Evolutionary conservation across 2,329 filamentous ascomycete genomes (phyloP).

Genomic region (Fusarium paranaense): DNA sequence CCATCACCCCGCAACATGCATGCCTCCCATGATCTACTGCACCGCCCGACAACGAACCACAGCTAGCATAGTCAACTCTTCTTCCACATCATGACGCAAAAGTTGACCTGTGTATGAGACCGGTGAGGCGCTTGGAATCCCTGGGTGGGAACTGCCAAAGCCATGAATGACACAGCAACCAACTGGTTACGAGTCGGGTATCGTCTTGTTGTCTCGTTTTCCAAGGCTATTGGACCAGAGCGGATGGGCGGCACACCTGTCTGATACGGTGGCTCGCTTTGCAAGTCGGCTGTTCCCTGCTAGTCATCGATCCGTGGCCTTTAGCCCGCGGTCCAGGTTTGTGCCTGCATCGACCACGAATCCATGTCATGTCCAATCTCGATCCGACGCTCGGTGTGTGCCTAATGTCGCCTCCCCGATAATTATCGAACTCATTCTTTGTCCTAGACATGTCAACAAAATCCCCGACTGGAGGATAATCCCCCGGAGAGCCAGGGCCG

Average conservation of each 20-base stretch:
- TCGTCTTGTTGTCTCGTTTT: neutral
- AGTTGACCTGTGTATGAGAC: neutral
- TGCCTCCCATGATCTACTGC: neutral
- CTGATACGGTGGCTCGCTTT: neutral
- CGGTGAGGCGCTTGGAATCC: neutral
- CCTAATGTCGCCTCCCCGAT: neutral
- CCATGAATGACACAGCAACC: neutral
- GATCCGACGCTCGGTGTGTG: constrained; percentile 5
- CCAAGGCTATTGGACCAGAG: neutral
- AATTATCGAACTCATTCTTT: neutral
- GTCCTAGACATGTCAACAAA: neutral
- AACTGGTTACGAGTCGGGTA: neutral
- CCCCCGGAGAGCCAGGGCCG: neutral
- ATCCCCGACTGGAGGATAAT: constrained; percentile 1
- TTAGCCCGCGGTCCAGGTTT: neutral
- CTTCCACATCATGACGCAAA: neutral
- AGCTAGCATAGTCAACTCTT: neutral
- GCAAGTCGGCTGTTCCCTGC: neutral
- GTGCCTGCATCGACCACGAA: constrained; percentile 12
- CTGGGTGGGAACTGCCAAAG: neutral
- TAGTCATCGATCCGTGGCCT: neutral
- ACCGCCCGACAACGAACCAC: neutral
- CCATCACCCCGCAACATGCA: constrained; percentile 1
- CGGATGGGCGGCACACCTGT: constrained; percentile 1
- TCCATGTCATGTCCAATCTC: neutral